Evolutionary conservation across 1,284 basidiomycete genomes (phyloP).

Genomic region (Boletus smithii): DNA sequence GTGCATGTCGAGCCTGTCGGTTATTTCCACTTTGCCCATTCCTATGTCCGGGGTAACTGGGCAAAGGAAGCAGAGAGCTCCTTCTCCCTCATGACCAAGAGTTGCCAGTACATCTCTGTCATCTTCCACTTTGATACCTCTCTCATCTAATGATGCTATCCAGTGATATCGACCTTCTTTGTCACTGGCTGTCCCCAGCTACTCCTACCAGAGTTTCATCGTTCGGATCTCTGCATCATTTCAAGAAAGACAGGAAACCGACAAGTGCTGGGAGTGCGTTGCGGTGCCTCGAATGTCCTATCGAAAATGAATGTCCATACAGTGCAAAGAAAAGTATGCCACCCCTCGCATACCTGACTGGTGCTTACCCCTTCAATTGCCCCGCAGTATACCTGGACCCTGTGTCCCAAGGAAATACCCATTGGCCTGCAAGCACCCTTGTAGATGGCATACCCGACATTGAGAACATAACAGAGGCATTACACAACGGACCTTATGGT

Average conservation of each 20-base stretch:
- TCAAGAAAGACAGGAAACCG: constrained; percentile 72
- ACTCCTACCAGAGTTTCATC: constrained; percentile 70
- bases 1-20: constrained; percentile 78
- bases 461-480: constrained; percentile 67
- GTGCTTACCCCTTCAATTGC: constrained; percentile 4
- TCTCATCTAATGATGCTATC: constrained; percentile 5
- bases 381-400: constrained; percentile 67
- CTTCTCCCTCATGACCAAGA: constrained; percentile 85
- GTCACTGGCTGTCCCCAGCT: constrained; percentile 68
- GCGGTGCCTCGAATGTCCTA: constrained; percentile 71
- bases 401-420: constrained; percentile 49
- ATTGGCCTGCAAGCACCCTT: constrained; percentile 65
- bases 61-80: constrained; percentile 62
- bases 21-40: constrained; percentile 82
- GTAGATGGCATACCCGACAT: constrained; percentile 77
- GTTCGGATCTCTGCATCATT: constrained; percentile 81
- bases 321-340: constrained; percentile 76
- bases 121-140: not conserved
- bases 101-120: constrained; percentile 67
- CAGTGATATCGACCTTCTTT: constrained; percentile 82
- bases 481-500: constrained; percentile 71
- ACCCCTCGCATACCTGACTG: constrained; percentile 5
- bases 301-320: constrained; percentile 73
- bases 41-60: constrained; percentile 84
- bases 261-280: constrained; percentile 59